phyloP scores from a whole-genome alignment of 2,329 filamentous ascomycete genomes.

The Scedosporium aurantiacum region DNA sequence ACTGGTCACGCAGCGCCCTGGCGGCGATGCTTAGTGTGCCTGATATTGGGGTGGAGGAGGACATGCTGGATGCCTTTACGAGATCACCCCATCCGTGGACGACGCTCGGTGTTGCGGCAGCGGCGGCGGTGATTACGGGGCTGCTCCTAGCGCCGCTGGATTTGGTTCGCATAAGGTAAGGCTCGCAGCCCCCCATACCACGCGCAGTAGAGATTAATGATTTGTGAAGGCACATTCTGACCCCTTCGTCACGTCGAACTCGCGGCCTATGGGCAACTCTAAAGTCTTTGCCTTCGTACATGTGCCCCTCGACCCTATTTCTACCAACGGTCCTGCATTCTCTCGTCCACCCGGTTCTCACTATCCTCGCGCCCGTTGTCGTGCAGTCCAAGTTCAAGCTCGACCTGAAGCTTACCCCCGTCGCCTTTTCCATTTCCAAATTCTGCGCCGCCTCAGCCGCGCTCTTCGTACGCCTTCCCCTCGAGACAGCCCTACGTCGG shows the following conservation, averaged over 20 bases:
- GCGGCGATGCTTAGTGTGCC: slow-evolving; percentile 84
- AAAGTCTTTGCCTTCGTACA: slow-evolving; percentile 64
- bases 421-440: slow-evolving; percentile 68
- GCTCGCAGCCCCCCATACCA: background rate
- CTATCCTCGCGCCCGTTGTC: slow-evolving; percentile 71
- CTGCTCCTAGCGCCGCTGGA: slow-evolving; percentile 79
- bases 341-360: slow-evolving; percentile 71
- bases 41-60: slow-evolving; percentile 65
- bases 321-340: slow-evolving; percentile 82
- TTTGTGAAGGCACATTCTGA: slow-evolving; percentile 61
- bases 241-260: slow-evolving; percentile 61
- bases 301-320: slow-evolving; percentile 59
- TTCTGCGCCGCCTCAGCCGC: slow-evolving; percentile 73
- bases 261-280: slow-evolving; percentile 71
- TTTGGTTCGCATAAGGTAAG: slow-evolving; percentile 66
- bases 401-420: slow-evolving; percentile 70
- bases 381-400: slow-evolving; percentile 77
- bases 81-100: slow-evolving; percentile 66
- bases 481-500: slow-evolving; percentile 84
- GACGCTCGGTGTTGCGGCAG: slow-evolving; percentile 61
- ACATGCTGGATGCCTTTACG: slow-evolving; percentile 54
- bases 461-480: slow-evolving; percentile 74
- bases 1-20: slow-evolving; percentile 84
- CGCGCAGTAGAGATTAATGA: slow-evolving; percentile 16
- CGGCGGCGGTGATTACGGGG: slow-evolving; percentile 59